These are phyloP conservation scores for Ajuga chamaepitys DNA, from an alignment of 257 asterid genomes.

Conservation along the genomic window DNA sequence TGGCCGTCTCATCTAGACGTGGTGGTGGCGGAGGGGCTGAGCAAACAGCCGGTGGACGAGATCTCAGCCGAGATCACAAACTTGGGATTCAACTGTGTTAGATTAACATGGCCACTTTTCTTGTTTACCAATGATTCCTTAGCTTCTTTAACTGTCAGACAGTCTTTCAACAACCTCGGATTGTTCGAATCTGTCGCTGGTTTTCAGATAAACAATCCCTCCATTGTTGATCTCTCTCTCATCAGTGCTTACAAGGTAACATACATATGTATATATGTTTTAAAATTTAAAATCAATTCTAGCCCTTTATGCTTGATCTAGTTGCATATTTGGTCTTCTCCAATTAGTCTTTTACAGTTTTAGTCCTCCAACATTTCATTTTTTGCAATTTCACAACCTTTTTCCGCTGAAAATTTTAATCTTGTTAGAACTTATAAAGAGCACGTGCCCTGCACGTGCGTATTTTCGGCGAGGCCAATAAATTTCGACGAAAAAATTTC, in stretches of 20 bases:
- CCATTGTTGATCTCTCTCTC: constrained; percentile 72
- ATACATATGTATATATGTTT: background rate
- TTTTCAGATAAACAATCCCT: constrained; percentile 59
- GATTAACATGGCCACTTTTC: constrained; percentile 93
- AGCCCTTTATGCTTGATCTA: background rate
- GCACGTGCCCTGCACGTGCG: too few relatives aligned
- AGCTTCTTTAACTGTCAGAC: constrained; percentile 51
- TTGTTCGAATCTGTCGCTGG: constrained; percentile 55
- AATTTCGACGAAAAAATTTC: too few relatives aligned
- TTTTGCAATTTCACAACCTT: too few relatives aligned
- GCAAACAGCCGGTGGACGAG: constrained; percentile 65
- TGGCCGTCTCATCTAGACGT: constrained; percentile 91
- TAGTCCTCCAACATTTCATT: too few relatives aligned
- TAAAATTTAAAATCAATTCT: background rate
- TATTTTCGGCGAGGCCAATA: too few relatives aligned
- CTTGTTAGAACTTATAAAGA: too few relatives aligned
- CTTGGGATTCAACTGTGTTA: constrained; percentile 84
- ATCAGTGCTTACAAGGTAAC: constrained; percentile 72
- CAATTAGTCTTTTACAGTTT: too few relatives aligned
- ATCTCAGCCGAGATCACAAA: constrained; percentile 42
- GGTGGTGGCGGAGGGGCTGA: constrained; percentile 90
- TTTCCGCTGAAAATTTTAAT: too few relatives aligned
- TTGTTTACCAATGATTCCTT: constrained; percentile 68
- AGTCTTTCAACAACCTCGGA: constrained; percentile 67
- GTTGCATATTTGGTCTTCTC: too few relatives aligned